Evolutionary conservation across 352 stramenopile genomes (phyloP).

Genomic region (Pythium monospermum): DNA sequence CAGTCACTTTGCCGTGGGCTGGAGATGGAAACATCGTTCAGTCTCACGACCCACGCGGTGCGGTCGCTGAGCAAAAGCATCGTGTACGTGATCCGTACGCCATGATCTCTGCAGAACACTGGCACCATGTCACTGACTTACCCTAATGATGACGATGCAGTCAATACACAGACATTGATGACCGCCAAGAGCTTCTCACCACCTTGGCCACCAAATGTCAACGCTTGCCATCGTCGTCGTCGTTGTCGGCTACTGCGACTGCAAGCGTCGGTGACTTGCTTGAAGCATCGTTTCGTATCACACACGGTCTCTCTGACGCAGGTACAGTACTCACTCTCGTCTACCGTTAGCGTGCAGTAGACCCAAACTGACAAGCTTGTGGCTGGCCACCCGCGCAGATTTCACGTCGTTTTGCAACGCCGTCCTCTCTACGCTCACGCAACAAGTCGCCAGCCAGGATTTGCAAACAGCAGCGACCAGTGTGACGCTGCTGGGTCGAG

Average conservation of each 20-base stretch:
- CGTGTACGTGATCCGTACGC: constrained; percentile 32
- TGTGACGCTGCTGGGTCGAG: constrained; percentile 46
- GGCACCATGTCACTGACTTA: neutral
- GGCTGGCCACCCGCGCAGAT: no score
- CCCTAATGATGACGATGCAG: constrained; percentile 20
- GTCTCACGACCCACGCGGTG: constrained; percentile 41
- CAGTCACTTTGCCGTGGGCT: constrained; percentile 46
- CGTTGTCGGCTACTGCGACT: neutral
- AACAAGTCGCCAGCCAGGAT: constrained; percentile 6
- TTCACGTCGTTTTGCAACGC: constrained; percentile 49
- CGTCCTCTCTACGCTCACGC: constrained; percentile 23
- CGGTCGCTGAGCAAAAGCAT: constrained; percentile 45
- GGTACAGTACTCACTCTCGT: constrained; percentile 44
- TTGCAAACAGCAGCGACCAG: constrained; percentile 14
- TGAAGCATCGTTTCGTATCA: constrained; percentile 56
- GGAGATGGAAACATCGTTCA: constrained; percentile 35
- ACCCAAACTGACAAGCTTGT: no score
- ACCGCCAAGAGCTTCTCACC: constrained; percentile 38
- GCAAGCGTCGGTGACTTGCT: constrained; percentile 37
- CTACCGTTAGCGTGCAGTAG: no score
- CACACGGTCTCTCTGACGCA: constrained; percentile 32
- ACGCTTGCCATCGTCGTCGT: constrained; percentile 4
- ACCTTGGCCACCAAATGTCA: constrained; percentile 5
- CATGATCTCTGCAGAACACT: no score
- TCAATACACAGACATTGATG: constrained; percentile 56